Evolutionary conservation across 495 filamentous ascomycete species (phyloP).

Genomic region (Lineolata rhizophorae): DNA sequence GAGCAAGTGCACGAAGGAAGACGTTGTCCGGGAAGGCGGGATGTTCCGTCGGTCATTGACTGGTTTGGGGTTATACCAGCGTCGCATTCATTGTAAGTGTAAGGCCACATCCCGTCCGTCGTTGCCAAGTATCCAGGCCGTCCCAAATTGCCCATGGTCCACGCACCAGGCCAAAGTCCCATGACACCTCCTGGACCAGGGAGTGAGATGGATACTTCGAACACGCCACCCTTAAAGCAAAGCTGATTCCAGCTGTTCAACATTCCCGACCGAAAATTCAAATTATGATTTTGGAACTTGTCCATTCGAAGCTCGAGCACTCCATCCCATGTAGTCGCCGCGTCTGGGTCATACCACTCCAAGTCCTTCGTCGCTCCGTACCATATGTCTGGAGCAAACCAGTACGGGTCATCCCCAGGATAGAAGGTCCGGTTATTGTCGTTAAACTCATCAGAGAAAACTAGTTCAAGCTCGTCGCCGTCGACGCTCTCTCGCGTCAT

Average conservation of each 20-base stretch:
- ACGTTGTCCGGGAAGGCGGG: conserved; percentile 48
- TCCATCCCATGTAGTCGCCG: conserved; percentile 43
- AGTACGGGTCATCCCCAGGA: conserved; percentile 51
- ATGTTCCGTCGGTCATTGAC: conserved; percentile 43
- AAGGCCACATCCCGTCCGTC: conserved; percentile 58
- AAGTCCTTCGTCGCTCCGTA: conserved; percentile 60
- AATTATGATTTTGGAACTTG: conserved; percentile 40
- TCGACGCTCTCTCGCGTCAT: conserved; percentile 31
- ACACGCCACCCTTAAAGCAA: conserved; percentile 51
- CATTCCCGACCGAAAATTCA: conserved; percentile 64
- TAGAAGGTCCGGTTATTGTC: conserved; percentile 49
- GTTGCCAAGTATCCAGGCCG: conserved; percentile 47
- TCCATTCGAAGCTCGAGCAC: conserved; percentile 46
- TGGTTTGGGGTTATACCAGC: conserved; percentile 62
- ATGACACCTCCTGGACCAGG: conserved; percentile 44
- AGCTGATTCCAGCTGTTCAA: conserved; percentile 63
- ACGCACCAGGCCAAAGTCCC: conserved; percentile 67
- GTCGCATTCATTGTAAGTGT: conserved; percentile 54
- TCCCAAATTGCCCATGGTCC: conserved; percentile 58
- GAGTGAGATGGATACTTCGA: conserved; percentile 57
- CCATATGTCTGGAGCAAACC: conserved; percentile 51
- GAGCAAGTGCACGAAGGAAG: conserved; percentile 48
- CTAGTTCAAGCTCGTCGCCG: conserved; percentile 40
- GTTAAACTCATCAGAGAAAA: conserved; percentile 70
- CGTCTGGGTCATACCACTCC: conserved; percentile 71